Evolutionary conservation across 176 grass and related monocot species (phyloP).

Genomic region (Rhynchospora pubera): DNA sequence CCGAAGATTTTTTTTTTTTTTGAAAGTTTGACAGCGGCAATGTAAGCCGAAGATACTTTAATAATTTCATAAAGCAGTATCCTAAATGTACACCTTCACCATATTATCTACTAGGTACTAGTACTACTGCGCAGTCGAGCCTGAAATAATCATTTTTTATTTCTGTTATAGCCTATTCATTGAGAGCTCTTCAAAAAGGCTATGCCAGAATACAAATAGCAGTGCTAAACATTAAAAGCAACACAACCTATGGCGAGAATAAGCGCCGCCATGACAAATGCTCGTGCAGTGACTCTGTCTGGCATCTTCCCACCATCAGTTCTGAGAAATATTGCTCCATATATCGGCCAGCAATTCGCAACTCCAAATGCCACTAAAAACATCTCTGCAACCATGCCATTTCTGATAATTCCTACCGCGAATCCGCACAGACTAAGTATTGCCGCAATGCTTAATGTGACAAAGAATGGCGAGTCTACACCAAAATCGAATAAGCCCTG

Average conservation of each 20-base stretch:
- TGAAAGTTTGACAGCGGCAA: no score
- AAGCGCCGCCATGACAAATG: background rate
- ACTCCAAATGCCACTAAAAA: constrained; percentile 29
- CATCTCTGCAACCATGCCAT: constrained; percentile 26
- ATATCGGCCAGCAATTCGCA: constrained; percentile 39
- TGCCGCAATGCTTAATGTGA: constrained; percentile 9
- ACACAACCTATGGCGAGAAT: constrained; percentile 13
- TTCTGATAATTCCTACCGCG: constrained; percentile 11
- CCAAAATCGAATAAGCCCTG: constrained; percentile 30
- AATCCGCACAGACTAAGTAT: constrained; percentile 28
- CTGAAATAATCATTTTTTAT: background rate
- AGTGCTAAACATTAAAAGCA: constrained; percentile 13
- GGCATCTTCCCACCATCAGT: constrained; percentile 36
- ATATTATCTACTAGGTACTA: background rate
- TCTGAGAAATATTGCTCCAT: constrained; percentile 36
- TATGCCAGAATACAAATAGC: background rate
- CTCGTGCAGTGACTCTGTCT: background rate
- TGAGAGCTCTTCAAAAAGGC: background rate
- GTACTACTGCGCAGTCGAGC: background rate
- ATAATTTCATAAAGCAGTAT: background rate
- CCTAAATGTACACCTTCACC: background rate
- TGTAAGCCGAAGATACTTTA: background rate
- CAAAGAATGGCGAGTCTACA: constrained; percentile 31
- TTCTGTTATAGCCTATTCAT: background rate
- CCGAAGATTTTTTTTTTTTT: no score